Evolutionary conservation across 768 basidiomycete genomes (phyloP).

Genomic region (Fomitopsis serialis): DNA sequence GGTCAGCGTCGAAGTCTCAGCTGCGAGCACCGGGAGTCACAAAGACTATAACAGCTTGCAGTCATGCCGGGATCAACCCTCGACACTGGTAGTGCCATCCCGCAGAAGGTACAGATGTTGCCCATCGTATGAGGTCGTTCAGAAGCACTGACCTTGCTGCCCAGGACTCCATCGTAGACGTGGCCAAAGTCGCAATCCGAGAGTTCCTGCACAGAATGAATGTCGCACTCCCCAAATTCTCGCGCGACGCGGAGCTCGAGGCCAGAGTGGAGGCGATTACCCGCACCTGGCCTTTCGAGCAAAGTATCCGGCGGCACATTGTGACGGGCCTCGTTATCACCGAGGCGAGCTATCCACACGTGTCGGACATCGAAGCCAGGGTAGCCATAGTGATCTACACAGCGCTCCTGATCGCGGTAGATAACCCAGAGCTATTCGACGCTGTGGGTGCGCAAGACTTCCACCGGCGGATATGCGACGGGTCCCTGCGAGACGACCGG

Average conservation of each 20-base stretch:
- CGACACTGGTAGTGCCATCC: no score
- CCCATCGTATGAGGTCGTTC: no score
- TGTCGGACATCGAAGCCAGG: slow-evolving; percentile 1
- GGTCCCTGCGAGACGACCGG: neutral
- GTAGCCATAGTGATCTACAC: neutral
- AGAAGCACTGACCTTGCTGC: no score
- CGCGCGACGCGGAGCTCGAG: neutral
- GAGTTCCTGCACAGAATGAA: neutral
- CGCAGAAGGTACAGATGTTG: no score
- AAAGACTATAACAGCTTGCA: no score
- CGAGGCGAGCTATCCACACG: slow-evolving; percentile 2
- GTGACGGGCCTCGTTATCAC: neutral
- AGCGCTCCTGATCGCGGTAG: neutral
- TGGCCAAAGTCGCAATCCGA: neutral
- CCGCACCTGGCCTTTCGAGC: neutral
- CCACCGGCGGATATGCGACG: neutral
- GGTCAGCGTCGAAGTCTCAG: no score
- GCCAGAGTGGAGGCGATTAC: neutral
- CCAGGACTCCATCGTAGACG: no score
- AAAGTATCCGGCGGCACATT: neutral
- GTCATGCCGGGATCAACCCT: no score
- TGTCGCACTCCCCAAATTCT: neutral
- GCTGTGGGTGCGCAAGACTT: neutral
- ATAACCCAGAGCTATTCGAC: neutral
- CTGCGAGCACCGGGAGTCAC: no score